Evolutionary conservation across 1,284 basidiomycete genomes (phyloP).

Genomic region (Rhodotorula sp.): DNA sequence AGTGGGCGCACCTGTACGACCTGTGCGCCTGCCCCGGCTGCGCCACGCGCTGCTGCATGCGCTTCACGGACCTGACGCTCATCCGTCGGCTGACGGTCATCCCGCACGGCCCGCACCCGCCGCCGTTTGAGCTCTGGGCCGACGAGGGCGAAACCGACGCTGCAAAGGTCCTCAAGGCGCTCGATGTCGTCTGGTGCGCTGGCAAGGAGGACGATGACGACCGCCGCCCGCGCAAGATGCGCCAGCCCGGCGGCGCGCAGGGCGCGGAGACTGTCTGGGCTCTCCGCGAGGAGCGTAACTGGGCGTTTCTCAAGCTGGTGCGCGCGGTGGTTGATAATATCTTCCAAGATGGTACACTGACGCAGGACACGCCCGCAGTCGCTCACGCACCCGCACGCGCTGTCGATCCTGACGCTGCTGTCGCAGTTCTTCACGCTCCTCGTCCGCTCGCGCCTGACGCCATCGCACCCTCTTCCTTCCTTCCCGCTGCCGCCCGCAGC

Average conservation of each 20-base stretch:
- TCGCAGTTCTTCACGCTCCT: slow-evolving; percentile 30
- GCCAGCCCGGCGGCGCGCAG: slow-evolving; percentile 8
- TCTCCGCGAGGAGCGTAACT: slow-evolving; percentile 36
- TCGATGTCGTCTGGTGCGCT: slow-evolving; percentile 38
- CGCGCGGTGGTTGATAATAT: not conserved
- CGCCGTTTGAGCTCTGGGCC: slow-evolving; percentile 38
- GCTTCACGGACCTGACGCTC: slow-evolving; percentile 29
- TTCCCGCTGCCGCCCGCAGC: slow-evolving; percentile 24
- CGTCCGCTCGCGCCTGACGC: slow-evolving; percentile 15
- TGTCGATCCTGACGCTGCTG: slow-evolving; percentile 28
- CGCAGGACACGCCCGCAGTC: slow-evolving; percentile 3
- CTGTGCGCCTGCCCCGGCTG: slow-evolving; percentile 41
- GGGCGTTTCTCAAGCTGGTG: slow-evolving; percentile 39
- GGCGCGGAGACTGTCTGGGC: slow-evolving; percentile 28
- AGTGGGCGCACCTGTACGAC: slow-evolving; percentile 42
- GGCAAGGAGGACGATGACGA: slow-evolving; percentile 30
- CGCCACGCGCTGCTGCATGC: slow-evolving; percentile 32
- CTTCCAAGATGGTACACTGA: not conserved
- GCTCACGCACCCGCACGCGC: slow-evolving; percentile 38
- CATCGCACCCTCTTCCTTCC: slow-evolving; percentile 2
- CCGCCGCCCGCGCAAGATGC: slow-evolving; percentile 13
- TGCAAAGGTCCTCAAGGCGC: slow-evolving; percentile 26
- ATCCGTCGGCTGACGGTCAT: slow-evolving; percentile 36
- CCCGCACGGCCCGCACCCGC: slow-evolving; percentile 33
- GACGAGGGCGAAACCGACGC: slow-evolving; percentile 35